Percentiles rank a stretch among this genome's conserved stretches.
phyloP scores from a whole-genome alignment of 1,139 yeast genomes.

The Sugiyamaella xylanicola region DNA sequence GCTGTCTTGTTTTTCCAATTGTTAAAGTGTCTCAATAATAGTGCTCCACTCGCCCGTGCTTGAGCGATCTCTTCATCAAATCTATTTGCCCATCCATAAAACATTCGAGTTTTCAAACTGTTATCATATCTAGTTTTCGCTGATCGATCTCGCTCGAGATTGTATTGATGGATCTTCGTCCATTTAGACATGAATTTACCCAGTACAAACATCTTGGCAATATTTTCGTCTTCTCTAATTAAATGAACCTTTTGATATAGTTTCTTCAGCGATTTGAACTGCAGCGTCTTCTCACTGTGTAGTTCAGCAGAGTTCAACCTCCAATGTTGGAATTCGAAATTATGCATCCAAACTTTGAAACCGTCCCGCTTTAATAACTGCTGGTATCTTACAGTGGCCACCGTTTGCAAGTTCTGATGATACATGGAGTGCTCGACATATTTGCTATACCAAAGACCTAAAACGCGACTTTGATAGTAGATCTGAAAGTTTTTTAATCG shows the following conservation, averaged over 20 bases:
- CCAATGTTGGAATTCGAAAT: constrained; percentile 15
- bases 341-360: constrained; percentile 19
- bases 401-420: constrained; percentile 17
- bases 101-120: constrained; percentile 7
- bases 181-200: constrained; percentile 17
- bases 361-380: constrained; percentile 23
- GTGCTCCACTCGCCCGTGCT: neutral
- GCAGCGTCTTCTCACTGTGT: constrained; percentile 4
- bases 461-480: constrained; percentile 1
- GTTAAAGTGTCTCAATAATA: neutral
- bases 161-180: constrained; percentile 1
- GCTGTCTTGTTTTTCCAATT: constrained; percentile 12
- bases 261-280: constrained; percentile 5
- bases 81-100: constrained; percentile 14
- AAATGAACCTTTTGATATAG: constrained; percentile 12
- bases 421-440: constrained; percentile 22
- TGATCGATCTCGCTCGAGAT: neutral
- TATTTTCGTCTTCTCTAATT: constrained; percentile 12
- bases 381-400: constrained; percentile 20
- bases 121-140: neutral
- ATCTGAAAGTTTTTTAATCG: neutral
- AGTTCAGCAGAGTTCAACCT: constrained; percentile 16
- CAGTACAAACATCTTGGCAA: constrained; percentile 11
- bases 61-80: constrained; percentile 13
- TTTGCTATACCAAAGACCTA: constrained; percentile 11